A percentile compares a stretch with the other conserved stretches of the same genome.
These are phyloP conservation scores for Lecanosticta acicola DNA, from an alignment of 2,329 filamentous ascomycete species.

Conservation along the genomic window DNA sequence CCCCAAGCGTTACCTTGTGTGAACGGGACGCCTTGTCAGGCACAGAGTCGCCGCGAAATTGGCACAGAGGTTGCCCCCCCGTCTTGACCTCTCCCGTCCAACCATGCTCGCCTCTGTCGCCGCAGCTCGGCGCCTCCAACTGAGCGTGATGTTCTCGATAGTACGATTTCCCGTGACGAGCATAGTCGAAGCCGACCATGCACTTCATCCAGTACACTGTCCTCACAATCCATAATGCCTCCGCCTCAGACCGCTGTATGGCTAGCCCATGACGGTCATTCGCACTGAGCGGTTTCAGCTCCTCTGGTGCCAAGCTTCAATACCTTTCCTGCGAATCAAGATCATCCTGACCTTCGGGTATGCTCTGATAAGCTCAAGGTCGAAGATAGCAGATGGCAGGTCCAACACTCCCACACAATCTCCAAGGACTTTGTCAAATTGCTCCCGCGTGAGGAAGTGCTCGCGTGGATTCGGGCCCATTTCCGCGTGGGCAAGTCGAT, in stretches of 20 bases:
- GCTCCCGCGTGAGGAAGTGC: background rate
- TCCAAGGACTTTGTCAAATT: background rate
- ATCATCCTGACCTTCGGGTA: conserved; percentile 16
- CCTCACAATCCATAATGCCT: background rate
- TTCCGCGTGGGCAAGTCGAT: background rate
- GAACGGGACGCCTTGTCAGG: conserved; percentile 6
- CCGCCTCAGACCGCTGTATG: background rate
- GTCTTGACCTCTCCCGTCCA: conserved; percentile 3
- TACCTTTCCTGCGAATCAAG: conserved; percentile 1
- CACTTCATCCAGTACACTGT: background rate
- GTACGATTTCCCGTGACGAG: background rate
- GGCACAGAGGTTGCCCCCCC: conserved; percentile 11
- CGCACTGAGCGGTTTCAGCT: background rate
- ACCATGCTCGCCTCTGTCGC: background rate
- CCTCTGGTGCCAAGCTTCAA: background rate
- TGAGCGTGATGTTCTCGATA: background rate
- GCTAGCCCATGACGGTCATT: background rate
- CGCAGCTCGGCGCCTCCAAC: background rate
- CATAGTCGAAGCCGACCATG: background rate
- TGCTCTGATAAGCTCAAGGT: conserved; percentile 11
- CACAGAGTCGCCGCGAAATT: conserved; percentile 6
- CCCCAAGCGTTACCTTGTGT: conserved; percentile 3
- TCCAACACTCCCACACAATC: conserved; percentile 8
- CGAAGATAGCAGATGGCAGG: conserved; percentile 12
- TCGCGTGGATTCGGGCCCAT: background rate